Evolutionary conservation across 2,329 filamentous ascomycete species (phyloP).

Genomic region (Epicoccum nigrum): DNA sequence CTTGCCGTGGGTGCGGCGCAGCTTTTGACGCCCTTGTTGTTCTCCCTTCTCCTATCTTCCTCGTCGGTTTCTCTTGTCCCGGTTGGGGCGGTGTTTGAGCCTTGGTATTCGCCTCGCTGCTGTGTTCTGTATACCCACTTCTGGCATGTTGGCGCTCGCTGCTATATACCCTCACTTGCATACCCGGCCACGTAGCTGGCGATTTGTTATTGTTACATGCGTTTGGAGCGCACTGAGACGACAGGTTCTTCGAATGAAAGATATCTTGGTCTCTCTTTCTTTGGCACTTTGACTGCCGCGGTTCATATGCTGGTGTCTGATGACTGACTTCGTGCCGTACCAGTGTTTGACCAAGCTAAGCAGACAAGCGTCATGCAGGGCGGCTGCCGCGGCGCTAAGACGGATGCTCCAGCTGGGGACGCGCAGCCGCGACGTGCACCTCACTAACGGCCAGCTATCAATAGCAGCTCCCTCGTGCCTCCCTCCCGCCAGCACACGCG

Average conservation of each 20-base stretch:
- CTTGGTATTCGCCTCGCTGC: not conserved
- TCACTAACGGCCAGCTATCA: constrained; percentile 14
- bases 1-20: not conserved
- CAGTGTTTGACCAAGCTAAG: too few relatives aligned
- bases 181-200: not conserved
- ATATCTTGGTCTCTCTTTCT: too few relatives aligned
- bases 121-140: not conserved
- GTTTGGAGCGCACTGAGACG: too few relatives aligned
- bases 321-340: too few relatives aligned
- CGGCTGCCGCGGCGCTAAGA: too few relatives aligned
- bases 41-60: not conserved
- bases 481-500: not conserved
- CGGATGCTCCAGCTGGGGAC: not conserved
- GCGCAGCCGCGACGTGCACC: not conserved
- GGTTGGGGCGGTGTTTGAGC: not conserved
- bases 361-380: not conserved
- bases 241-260: too few relatives aligned
- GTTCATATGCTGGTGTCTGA: too few relatives aligned
- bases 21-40: not conserved
- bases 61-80: not conserved
- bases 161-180: constrained; percentile 18
- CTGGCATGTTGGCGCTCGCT: constrained; percentile 3
- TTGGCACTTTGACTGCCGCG: too few relatives aligned
- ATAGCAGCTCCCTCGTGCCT: constrained; percentile 16
- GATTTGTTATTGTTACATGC: too few relatives aligned